A percentile compares a stretch with the other conserved stretches of the same genome.
These are phyloP conservation scores for Mycena maculata DNA, from an alignment of 768 basidiomycete genomes.

Conservation along the genomic window DNA sequence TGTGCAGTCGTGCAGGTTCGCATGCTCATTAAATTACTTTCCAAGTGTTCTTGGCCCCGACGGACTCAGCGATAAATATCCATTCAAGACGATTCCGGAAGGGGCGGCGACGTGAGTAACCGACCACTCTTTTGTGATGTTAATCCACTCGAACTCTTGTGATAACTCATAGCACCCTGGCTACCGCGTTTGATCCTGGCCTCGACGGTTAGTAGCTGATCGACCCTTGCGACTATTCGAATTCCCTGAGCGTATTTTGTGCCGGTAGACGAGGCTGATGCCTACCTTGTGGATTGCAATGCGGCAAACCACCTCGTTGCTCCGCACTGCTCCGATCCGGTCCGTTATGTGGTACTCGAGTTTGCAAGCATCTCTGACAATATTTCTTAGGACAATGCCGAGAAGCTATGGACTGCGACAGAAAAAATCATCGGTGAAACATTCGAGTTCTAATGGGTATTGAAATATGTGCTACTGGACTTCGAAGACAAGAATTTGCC, in stretches of 20 bases:
- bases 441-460: too few relatives aligned
- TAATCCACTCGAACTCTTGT: not conserved
- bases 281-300: constrained; percentile 11
- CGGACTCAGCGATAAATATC: not conserved
- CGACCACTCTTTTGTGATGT: too few relatives aligned
- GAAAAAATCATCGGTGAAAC: constrained; percentile 6
- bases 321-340: constrained; percentile 8
- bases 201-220: constrained; percentile 17
- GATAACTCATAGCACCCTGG: constrained; percentile 14
- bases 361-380: not conserved
- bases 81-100: constrained; percentile 20
- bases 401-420: constrained; percentile 5
- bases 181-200: constrained; percentile 27
- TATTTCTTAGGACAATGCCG: constrained; percentile 3
- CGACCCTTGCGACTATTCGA: not conserved
- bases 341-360: not conserved
- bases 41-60: constrained; percentile 11
- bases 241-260: not conserved
- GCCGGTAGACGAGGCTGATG: constrained; percentile 9
- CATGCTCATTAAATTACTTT: not conserved
- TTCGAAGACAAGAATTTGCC: too few relatives aligned
- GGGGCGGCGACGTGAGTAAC: constrained; percentile 29
- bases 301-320: constrained; percentile 5
- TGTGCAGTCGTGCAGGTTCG: not conserved
- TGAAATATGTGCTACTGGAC: too few relatives aligned